Base-by-base conservation (phyloP, 73 alveolate species). In the Effrenium voratum region DNA sequence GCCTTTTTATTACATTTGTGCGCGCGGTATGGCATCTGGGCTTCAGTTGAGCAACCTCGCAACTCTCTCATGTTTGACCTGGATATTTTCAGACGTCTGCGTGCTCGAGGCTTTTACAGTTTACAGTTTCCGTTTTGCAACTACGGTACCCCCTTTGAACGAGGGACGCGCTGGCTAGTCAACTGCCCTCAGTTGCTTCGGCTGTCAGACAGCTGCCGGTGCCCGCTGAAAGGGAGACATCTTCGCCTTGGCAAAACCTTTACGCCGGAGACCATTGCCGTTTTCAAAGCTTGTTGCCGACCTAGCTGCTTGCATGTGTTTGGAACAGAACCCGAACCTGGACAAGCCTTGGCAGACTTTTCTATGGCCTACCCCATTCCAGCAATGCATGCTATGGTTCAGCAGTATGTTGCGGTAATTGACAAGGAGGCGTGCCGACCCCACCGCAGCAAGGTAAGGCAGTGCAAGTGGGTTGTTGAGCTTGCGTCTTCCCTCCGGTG, bases 391-490 rank as follows among this genome's bases (percentile, higher is more conserved):
- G n/a, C n/a, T n/a, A n/a, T n/a, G n/a, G n/a, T n/a, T n/a, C n/a
- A n/a, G n/a, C n/a, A n/a, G n/a, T n/a, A n/a, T n/a, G n/a, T n/a
- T n/a, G n/a, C n/a, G n/a, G n/a, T n/a, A n/a, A n/a, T n/a, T n/a
- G n/a, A n/a, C n/a, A n/a, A n/a, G n/a, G n/a, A n/a, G n/a, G n/a
- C n/a, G n/a, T n/a, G n/a, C n/a, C n/a, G n/a, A n/a, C n/a, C n/a
- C n/a, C n/a, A n/a, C n/a, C n/a, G n/a, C n/a, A n/a, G n/a, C n/a
- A n/a, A n/a, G n/a, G n/a, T n/a, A n/a, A n/a, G n/a, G n/a, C n/a
- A n/a, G n/a, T n/a, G n/a, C n/a, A n/a, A 44, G 2, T 88, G 95
- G 95, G 30, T 63, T 15, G 36, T 40, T 2, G 95, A 88, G 55
- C 52, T 88, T 0, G 76, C 55, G 10, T 49, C 60, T 26, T 5